phyloP scores from a whole-genome alignment of 2,329 filamentous ascomycete species.

The Botryotinia calthae region DNA sequence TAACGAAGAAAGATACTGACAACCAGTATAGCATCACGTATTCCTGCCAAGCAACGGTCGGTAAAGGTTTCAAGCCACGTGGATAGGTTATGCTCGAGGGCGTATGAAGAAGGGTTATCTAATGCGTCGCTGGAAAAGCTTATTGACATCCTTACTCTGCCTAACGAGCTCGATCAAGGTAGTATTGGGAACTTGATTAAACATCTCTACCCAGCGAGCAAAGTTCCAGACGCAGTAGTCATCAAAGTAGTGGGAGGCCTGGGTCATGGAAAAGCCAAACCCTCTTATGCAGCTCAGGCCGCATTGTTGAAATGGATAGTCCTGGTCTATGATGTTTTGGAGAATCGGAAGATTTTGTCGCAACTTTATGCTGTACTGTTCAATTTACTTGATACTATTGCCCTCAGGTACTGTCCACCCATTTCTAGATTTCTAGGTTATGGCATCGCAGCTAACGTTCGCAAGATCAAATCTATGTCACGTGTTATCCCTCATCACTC shows the following conservation, averaged over 20 bases:
- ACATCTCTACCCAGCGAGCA: slow-evolving; percentile 70
- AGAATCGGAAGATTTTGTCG: slow-evolving; percentile 60
- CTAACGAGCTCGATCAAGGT: slow-evolving; percentile 72
- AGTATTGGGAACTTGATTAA: slow-evolving; percentile 67
- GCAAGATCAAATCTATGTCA: slow-evolving; percentile 59
- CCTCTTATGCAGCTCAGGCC: slow-evolving; percentile 65
- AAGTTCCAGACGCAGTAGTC: slow-evolving; percentile 58
- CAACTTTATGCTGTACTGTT: slow-evolving; percentile 75
- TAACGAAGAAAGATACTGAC: slow-evolving; percentile 18
- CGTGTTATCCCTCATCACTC: slow-evolving; percentile 73
- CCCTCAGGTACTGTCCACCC: slow-evolving; percentile 55
- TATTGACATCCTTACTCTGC: slow-evolving; percentile 63
- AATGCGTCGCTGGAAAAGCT: slow-evolving; percentile 59
- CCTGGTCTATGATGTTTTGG: slow-evolving; percentile 69
- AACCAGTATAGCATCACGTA: slow-evolving; percentile 50
- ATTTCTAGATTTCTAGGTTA: background rate
- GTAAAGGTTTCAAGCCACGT: slow-evolving; percentile 62
- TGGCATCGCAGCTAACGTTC: slow-evolving; percentile 16
- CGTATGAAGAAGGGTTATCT: slow-evolving; percentile 67
- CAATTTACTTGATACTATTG: slow-evolving; percentile 77
- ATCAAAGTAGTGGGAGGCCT: slow-evolving; percentile 68
- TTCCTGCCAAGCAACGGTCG: slow-evolving; percentile 64
- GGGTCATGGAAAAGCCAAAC: slow-evolving; percentile 75
- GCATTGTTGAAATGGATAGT: slow-evolving; percentile 75
- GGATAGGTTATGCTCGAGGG: slow-evolving; percentile 59